Conservation (phyloP, 805 yeast genomes). For the Starmera quercuum region DNA sequence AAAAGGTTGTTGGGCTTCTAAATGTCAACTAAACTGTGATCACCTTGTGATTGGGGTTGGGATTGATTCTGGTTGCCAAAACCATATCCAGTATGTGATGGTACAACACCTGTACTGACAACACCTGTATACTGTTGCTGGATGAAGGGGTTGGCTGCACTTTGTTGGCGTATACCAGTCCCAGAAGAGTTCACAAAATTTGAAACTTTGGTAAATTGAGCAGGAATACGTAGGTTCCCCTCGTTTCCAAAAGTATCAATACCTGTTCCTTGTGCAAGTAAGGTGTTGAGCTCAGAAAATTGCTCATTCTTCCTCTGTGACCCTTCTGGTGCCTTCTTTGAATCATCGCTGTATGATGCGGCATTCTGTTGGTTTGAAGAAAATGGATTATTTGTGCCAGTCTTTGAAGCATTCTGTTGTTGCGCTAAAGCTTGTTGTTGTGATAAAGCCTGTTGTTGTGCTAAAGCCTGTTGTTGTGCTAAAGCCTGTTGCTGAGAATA, state of each 20-base stretch:
- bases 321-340: conserved; percentile 40
- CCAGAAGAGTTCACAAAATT: conserved; percentile 84
- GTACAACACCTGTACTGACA: conserved; percentile 57
- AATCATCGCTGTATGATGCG: conserved; percentile 14
- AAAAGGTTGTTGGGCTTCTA: conserved; percentile 1
- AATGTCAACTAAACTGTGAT: conserved; percentile 22
- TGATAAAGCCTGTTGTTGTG: conserved; percentile 24
- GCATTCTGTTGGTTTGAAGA: conserved; percentile 13
- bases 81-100: conserved; percentile 90
- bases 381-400: conserved; percentile 1
- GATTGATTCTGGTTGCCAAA: conserved; percentile 66
- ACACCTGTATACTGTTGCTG: conserved; percentile 69
- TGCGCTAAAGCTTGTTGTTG: conserved; percentile 12
- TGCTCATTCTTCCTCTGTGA: conserved; percentile 47
- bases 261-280: conserved; percentile 83
- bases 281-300: conserved; percentile 65
- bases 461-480: conserved; percentile 25
- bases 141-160: conserved; percentile 32
- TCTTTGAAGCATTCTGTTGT: conserved; percentile 7
- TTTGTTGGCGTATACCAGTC: conserved; percentile 48
- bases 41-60: conserved; percentile 9
- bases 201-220: conserved; percentile 81
- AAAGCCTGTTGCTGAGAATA: conserved; percentile 31
- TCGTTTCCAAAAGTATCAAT: conserved; percentile 90
- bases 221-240: conserved; percentile 80